Evolutionary conservation across 371 early-diverging fungal genomes (phyloP).

Genomic region (Fennellomyces sp.): DNA sequence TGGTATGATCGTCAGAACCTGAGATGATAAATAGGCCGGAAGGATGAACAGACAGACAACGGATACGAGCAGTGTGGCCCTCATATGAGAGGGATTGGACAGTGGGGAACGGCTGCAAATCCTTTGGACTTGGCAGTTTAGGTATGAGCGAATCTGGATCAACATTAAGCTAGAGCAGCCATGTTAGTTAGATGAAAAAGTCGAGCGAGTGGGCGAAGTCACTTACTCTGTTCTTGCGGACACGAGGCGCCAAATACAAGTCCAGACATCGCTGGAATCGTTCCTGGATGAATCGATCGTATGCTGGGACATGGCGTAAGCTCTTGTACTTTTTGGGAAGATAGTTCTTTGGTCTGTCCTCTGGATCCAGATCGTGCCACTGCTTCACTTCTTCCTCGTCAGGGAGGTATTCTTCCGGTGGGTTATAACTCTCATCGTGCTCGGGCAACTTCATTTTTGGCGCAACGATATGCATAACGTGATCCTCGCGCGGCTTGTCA

Average conservation of each 20-base stretch:
- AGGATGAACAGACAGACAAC: constrained; percentile 86
- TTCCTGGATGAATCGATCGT: constrained; percentile 87
- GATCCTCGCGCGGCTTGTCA: constrained; percentile 62
- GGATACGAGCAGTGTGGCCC: constrained; percentile 84
- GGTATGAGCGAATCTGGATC: constrained; percentile 94
- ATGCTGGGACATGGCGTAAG: constrained; percentile 88
- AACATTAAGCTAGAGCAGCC: constrained; percentile 63
- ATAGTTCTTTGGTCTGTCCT: constrained; percentile 80
- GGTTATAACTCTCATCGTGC: constrained; percentile 96
- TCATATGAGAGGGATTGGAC: constrained; percentile 74
- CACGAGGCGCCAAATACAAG: constrained; percentile 94
- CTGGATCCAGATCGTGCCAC: constrained; percentile 81
- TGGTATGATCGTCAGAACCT: constrained; percentile 87
- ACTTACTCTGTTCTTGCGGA: constrained; percentile 75
- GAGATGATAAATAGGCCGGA: constrained; percentile 89
- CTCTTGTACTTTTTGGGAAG: constrained; percentile 80
- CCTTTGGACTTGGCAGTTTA: constrained; percentile 94
- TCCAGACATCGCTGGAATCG: constrained; percentile 96
- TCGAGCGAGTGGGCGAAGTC: no score
- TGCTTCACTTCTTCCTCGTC: constrained; percentile 78
- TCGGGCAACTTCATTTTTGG: constrained; percentile 90
- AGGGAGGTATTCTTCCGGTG: constrained; percentile 95
- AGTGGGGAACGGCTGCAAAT: constrained; percentile 95
- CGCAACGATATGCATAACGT: constrained; percentile 85
- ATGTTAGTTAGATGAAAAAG: background rate